Percentiles rank a stretch among this genome's conserved stretches.
These are phyloP conservation scores for Penicillium verrucosum DNA, from an alignment of 2,329 filamentous ascomycete species.

Conservation along the genomic window DNA sequence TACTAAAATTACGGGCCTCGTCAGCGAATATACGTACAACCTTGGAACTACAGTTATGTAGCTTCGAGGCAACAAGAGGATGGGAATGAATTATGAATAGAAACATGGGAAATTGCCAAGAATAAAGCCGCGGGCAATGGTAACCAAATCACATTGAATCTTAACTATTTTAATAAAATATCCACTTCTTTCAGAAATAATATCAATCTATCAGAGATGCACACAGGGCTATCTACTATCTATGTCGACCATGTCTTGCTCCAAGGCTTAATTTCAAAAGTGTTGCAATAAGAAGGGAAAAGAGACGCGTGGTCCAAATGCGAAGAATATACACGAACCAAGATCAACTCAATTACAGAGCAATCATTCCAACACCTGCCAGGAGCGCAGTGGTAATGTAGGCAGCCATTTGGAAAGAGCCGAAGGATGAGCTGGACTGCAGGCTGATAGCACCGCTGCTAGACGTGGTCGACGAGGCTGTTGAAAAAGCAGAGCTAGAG, in stretches of 20 bases:
- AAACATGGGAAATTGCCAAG: background rate
- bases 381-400: slow-evolving; percentile 36
- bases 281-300: background rate
- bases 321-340: background rate
- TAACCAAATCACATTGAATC: background rate
- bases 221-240: background rate
- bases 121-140: background rate
- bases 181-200: background rate
- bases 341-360: slow-evolving; percentile 29
- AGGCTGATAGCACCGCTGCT: slow-evolving; percentile 23
- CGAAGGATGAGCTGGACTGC: slow-evolving; percentile 29
- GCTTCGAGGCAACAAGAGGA: background rate
- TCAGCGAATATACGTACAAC: no score
- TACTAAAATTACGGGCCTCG: no score
- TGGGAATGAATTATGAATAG: background rate
- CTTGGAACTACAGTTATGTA: no score
- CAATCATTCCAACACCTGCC: slow-evolving; percentile 40
- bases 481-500: slow-evolving; percentile 12
- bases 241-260: background rate
- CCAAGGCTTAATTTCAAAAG: background rate
- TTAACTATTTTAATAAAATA: background rate
- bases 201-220: background rate
- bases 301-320: background rate
- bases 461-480: slow-evolving; percentile 18
- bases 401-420: slow-evolving; percentile 33